phyloP scores from a whole-genome alignment of 2,329 filamentous ascomycete species.

The Arthrinium phaeospermum region DNA sequence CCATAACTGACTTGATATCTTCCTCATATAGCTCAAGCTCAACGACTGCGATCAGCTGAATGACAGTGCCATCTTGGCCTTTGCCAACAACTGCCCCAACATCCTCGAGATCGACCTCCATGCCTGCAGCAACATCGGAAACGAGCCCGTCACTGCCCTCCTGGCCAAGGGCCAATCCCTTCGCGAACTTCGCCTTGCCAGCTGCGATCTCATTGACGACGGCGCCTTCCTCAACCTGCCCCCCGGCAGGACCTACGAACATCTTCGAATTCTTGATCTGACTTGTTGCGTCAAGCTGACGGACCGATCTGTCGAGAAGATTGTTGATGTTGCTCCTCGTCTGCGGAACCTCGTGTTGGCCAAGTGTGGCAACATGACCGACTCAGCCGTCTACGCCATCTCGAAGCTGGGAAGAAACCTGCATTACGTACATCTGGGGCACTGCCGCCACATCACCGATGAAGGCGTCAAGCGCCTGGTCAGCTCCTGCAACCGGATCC shows the following conservation, averaged over 20 bases:
- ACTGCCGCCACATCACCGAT: slow-evolving; percentile 92
- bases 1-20: neutral
- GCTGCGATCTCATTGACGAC: slow-evolving; percentile 85
- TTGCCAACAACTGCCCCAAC: slow-evolving; percentile 87
- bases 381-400: slow-evolving; percentile 85
- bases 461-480: slow-evolving; percentile 84
- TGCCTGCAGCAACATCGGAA: slow-evolving; percentile 80
- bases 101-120: slow-evolving; percentile 97
- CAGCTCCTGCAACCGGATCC: slow-evolving; percentile 85
- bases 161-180: slow-evolving; percentile 79
- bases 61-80: slow-evolving; percentile 81
- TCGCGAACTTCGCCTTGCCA: slow-evolving; percentile 87
- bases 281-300: slow-evolving; percentile 86
- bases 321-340: slow-evolving; percentile 84
- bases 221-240: slow-evolving; percentile 85
- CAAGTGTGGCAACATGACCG: slow-evolving; percentile 93
- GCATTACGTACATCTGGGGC: slow-evolving; percentile 94
- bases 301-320: slow-evolving; percentile 86
- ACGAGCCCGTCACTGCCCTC: slow-evolving; percentile 81
- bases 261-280: slow-evolving; percentile 89
- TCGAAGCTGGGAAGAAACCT: slow-evolving; percentile 91
- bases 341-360: slow-evolving; percentile 91
- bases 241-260: slow-evolving; percentile 73
- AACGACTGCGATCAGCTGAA: slow-evolving; percentile 89
- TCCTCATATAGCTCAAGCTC: slow-evolving; percentile 74